A percentile compares a stretch with the other conserved stretches of the same genome.
These are phyloP conservation scores for Beauveria sp. DNA, from an alignment of 2,329 filamentous ascomycete genomes.

Conservation along the genomic window DNA sequence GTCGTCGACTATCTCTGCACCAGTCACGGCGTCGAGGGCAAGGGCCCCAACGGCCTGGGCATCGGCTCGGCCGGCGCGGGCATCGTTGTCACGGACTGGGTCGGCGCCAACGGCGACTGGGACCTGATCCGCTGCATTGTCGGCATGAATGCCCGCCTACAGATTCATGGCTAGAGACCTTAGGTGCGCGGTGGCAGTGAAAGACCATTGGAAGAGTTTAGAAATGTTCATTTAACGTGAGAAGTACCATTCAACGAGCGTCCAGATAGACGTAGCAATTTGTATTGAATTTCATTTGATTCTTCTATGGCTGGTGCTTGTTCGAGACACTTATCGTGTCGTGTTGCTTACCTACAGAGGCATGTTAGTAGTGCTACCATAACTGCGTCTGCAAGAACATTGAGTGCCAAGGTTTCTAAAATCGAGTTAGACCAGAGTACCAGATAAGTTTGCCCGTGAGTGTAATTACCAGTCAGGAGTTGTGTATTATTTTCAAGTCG, in stretches of 20 bases:
- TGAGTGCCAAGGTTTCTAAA: not conserved
- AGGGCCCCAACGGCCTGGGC: slow-evolving; percentile 40
- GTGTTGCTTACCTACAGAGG: not conserved
- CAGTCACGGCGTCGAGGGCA: slow-evolving; percentile 44
- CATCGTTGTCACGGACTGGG: slow-evolving; percentile 89
- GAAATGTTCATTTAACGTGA: not conserved
- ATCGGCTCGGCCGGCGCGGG: slow-evolving; percentile 72
- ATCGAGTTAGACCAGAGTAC: not conserved
- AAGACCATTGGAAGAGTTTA: not conserved
- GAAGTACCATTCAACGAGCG: not conserved
- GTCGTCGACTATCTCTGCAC: slow-evolving; percentile 55
- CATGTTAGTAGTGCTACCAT: slow-evolving; percentile 6
- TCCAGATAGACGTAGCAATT: slow-evolving; percentile 5
- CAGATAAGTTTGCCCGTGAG: not conserved
- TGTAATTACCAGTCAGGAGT: slow-evolving; percentile 46
- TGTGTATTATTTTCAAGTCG: slow-evolving; percentile 46
- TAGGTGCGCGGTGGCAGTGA: not conserved
- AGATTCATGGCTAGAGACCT: slow-evolving; percentile 33
- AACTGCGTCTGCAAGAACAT: not conserved
- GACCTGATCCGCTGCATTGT: slow-evolving; percentile 81
- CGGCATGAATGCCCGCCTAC: slow-evolving; percentile 74
- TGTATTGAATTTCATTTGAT: not conserved
- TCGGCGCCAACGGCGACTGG: slow-evolving; percentile 82
- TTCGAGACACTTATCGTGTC: not conserved
- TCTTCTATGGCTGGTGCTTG: not conserved